Evolutionary conservation across 1,139 yeast species (phyloP).

Genomic region (Arxiozyma slooffiae): DNA sequence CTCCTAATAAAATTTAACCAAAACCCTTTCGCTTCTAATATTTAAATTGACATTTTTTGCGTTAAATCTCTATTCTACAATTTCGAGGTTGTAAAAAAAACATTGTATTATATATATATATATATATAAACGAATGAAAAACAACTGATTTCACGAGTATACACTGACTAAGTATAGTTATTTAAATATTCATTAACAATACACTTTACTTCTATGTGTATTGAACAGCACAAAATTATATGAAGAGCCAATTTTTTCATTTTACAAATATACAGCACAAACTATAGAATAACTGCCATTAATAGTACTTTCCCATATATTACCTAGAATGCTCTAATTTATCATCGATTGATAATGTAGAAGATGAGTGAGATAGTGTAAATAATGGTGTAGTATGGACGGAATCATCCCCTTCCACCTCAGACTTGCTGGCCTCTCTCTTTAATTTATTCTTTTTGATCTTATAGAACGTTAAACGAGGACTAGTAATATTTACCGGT

Average conservation of each 20-base stretch:
- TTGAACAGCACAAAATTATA: neutral
- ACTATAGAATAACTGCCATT: neutral
- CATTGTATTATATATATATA: too few relatives aligned
- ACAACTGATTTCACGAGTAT: neutral
- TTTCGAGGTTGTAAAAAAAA: too few relatives aligned
- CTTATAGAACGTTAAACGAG: slow-evolving; percentile 32
- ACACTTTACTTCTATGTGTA: too few relatives aligned
- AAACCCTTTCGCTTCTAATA: too few relatives aligned
- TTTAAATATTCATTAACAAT: too few relatives aligned
- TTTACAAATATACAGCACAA: neutral
- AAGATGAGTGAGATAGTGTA: slow-evolving; percentile 7
- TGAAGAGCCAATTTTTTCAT: too few relatives aligned
- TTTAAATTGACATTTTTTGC: too few relatives aligned
- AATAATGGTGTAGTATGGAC: slow-evolving; percentile 1
- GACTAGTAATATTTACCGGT: slow-evolving; percentile 79
- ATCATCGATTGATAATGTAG: slow-evolving; percentile 12
- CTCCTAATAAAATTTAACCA: too few relatives aligned
- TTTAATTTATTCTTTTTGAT: slow-evolving; percentile 6
- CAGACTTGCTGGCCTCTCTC: slow-evolving; percentile 1
- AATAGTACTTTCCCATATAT: neutral
- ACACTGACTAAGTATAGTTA: too few relatives aligned
- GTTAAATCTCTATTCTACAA: too few relatives aligned
- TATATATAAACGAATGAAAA: too few relatives aligned
- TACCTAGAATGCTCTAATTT: slow-evolving; percentile 3
- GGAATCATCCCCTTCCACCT: slow-evolving; percentile 1